Conservation (phyloP, 164 flowering plant species). For the Magnolia sinica region DNA sequence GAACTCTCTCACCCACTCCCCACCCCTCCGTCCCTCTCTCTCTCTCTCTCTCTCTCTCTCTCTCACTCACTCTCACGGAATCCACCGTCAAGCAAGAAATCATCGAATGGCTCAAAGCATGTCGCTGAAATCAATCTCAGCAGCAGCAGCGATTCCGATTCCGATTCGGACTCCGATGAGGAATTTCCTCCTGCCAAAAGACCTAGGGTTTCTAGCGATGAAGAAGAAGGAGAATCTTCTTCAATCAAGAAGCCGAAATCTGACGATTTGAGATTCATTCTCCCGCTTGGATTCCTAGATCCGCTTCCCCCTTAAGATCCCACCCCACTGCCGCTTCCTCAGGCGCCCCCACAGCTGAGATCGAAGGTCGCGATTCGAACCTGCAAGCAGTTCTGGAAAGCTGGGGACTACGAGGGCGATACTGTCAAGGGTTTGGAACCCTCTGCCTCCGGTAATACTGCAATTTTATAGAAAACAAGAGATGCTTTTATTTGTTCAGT, state of each 20-base stretch:
- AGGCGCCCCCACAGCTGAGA: not conserved
- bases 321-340: not conserved
- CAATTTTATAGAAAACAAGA: not conserved
- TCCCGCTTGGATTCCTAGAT: conserved; percentile 25
- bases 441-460: not conserved
- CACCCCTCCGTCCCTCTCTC: too few species aligned
- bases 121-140: conserved; percentile 8
- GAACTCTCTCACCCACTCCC: too few species aligned
- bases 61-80: conserved; percentile 2
- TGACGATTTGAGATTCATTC: not conserved
- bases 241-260: conserved; percentile 12
- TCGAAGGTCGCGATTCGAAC: not conserved
- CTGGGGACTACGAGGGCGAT: conserved; percentile 72
- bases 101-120: not conserved
- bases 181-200: not conserved
- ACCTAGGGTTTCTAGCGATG: not conserved
- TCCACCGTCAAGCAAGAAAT: conserved; percentile 10
- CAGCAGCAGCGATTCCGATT: conserved; percentile 6
- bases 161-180: not conserved
- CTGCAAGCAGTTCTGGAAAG: conserved; percentile 82
- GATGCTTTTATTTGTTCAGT: too few species aligned
- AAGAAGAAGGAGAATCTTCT: not conserved
- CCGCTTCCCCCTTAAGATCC: conserved; percentile 12
- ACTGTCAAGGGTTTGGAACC: conserved; percentile 21
- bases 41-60: not conserved